A percentile compares a stretch with the other conserved stretches of the same genome.
Evolutionary conservation across 1,284 basidiomycete genomes (phyloP).

Genomic region (Cystobasidium slooffiae): DNA sequence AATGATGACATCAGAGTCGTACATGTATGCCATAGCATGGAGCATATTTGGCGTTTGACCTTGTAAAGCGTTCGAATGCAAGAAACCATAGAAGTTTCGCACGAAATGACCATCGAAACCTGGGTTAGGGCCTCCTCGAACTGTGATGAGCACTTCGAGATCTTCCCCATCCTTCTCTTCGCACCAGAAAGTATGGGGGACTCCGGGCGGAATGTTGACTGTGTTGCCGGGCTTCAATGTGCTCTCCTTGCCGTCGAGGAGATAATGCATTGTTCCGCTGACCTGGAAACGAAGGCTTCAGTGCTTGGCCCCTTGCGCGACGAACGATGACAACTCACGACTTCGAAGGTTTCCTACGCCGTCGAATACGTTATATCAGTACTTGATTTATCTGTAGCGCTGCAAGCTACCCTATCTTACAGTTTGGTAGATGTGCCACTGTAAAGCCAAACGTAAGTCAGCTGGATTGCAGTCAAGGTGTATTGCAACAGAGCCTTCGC

Average conservation of each 20-base stretch:
- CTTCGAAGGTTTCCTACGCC: slow-evolving; percentile 54
- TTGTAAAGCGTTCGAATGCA: slow-evolving; percentile 41
- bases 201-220: slow-evolving; percentile 53
- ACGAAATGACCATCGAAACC: slow-evolving; percentile 56
- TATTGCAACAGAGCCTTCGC: background rate
- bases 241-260: slow-evolving; percentile 55
- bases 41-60: slow-evolving; percentile 25
- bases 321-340: slow-evolving; percentile 45
- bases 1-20: slow-evolving; percentile 40
- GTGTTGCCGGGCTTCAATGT: slow-evolving; percentile 53
- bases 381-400: background rate
- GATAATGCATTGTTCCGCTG: slow-evolving; percentile 54
- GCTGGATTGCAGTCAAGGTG: background rate
- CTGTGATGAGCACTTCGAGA: slow-evolving; percentile 55
- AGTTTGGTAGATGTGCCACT: slow-evolving; percentile 43
- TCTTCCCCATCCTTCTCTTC: slow-evolving; percentile 51
- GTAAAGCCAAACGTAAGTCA: background rate
- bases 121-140: slow-evolving; percentile 53
- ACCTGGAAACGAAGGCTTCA: slow-evolving; percentile 18
- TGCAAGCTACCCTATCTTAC: background rate
- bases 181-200: slow-evolving; percentile 56
- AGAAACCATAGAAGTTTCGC: slow-evolving; percentile 51
- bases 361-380: slow-evolving; percentile 52
- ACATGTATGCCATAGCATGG: slow-evolving; percentile 41
- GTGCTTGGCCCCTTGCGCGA: background rate